phyloP scores from a whole-genome alignment of 176 grass and related monocot species.

The Eleusine coracana region DNA sequence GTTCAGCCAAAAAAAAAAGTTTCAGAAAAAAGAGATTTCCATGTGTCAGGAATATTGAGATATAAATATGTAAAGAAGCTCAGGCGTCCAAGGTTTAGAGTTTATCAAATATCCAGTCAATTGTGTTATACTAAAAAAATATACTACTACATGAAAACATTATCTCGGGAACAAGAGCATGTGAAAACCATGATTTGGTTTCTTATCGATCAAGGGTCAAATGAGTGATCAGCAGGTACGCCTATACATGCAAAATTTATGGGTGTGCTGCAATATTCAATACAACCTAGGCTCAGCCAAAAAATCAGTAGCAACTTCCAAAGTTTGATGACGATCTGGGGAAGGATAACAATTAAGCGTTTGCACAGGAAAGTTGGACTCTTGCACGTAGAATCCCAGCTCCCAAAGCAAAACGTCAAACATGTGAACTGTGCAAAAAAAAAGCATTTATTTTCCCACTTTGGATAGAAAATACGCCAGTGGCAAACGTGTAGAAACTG shows the following conservation, averaged over 20 bases:
- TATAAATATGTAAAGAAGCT: neutral
- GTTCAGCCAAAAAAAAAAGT: neutral
- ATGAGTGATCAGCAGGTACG: constrained; percentile 29
- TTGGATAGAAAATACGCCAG: constrained; percentile 24
- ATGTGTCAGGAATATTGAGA: neutral
- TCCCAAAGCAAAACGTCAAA: constrained; percentile 46
- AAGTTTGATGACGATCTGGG: constrained; percentile 34
- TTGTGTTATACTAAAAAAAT: too few relatives aligned
- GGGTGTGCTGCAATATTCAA: constrained; percentile 42
- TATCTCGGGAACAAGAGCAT: neutral
- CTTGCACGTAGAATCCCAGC: constrained; percentile 37
- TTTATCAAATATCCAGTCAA: too few relatives aligned
- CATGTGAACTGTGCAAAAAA: constrained; percentile 33
- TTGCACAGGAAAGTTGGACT: constrained; percentile 54
- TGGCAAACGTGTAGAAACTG: constrained; percentile 54
- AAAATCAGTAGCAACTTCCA: constrained; percentile 34
- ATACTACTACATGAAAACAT: neutral
- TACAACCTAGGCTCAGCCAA: constrained; percentile 13
- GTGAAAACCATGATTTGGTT: constrained; percentile 17
- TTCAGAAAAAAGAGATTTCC: neutral
- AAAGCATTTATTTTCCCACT: constrained; percentile 27
- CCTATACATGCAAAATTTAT: constrained; percentile 21
- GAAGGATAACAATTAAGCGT: constrained; percentile 25
- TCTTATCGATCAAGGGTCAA: neutral
- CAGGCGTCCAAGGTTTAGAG: neutral